phyloP scores from a whole-genome alignment of 2,329 filamentous ascomycete genomes.

The Stagonosporopsis tanaceti region DNA sequence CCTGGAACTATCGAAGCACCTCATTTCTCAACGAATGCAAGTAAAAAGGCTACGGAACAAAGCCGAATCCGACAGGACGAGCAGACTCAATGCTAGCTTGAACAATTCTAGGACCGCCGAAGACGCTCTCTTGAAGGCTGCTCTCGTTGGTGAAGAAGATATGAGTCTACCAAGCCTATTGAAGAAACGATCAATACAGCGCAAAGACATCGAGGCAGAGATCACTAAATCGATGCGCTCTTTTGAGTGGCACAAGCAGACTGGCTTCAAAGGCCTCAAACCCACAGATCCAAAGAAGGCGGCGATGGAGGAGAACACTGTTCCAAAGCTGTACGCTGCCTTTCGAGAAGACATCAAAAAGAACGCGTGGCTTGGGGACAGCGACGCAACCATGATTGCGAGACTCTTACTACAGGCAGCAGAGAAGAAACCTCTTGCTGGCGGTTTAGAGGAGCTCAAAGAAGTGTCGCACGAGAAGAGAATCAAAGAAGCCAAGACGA shows the following conservation, averaged over 20 bases:
- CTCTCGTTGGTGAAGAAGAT: conserved; percentile 26
- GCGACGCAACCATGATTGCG: conserved; percentile 19
- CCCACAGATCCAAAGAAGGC: conserved; percentile 9
- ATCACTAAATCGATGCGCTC: conserved; percentile 24
- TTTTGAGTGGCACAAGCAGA: conserved; percentile 26
- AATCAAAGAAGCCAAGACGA: conserved; percentile 24
- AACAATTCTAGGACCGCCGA: conserved; percentile 57
- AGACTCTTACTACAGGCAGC: conserved; percentile 20
- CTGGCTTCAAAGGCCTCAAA: conserved; percentile 12
- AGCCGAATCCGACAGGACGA: conserved; percentile 47
- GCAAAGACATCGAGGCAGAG: conserved; percentile 19
- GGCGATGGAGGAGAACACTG: conserved; percentile 12
- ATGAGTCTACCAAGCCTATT: conserved; percentile 28
- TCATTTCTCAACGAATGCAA: conserved; percentile 61
- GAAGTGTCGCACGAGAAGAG: conserved; percentile 7
- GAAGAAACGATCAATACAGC: conserved; percentile 27
- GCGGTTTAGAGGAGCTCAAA: conserved; percentile 15
- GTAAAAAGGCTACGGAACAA: conserved; percentile 50
- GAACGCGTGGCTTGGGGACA: conserved; percentile 35
- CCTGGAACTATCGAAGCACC: conserved; percentile 62
- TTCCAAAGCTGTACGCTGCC: conserved; percentile 24
- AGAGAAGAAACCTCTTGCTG: conserved; percentile 8
- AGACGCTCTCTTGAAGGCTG: conserved; percentile 62
- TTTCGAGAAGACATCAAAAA: conserved; percentile 30
- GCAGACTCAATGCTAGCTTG: conserved; percentile 56